Percentiles rank a stretch among this genome's conserved stretches.
These are phyloP conservation scores for Penicillium canescens DNA, from an alignment of 495 filamentous ascomycete genomes.

Conservation along the genomic window DNA sequence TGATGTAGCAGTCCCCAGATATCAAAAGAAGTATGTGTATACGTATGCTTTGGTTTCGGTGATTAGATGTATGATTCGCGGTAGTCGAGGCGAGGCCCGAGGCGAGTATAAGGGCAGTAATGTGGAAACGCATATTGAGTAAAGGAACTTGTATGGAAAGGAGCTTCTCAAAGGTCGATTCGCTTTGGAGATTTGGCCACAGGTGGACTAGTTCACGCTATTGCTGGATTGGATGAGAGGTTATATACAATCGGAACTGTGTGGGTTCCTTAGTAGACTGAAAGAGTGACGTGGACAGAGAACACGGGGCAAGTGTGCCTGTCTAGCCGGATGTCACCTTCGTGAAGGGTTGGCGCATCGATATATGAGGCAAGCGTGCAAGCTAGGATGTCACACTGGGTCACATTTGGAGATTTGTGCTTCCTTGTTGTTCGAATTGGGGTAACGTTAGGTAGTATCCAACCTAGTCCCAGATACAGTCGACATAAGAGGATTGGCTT, in stretches of 20 bases:
- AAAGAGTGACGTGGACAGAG: neutral
- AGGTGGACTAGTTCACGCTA: neutral
- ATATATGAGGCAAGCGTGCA: neutral
- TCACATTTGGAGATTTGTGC: neutral
- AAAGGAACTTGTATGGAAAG: neutral
- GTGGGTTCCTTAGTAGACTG: neutral
- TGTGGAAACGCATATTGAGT: constrained; percentile 14
- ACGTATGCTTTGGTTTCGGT: neutral
- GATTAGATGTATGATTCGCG: neutral
- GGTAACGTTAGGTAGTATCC: neutral
- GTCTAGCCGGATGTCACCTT: neutral
- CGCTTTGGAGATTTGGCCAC: neutral
- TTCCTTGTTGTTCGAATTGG: neutral
- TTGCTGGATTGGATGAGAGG: neutral
- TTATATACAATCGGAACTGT: neutral
- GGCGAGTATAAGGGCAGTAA: constrained; percentile 8
- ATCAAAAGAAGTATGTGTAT: neutral
- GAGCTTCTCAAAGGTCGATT: neutral
- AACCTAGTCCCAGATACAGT: neutral
- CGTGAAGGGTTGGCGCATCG: neutral
- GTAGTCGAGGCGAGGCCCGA: constrained; percentile 10
- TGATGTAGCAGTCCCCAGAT: too few species aligned
- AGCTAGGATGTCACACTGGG: neutral
- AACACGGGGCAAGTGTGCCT: neutral
- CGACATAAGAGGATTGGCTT: too few species aligned